Evolutionary conservation across 495 filamentous ascomycete genomes (phyloP), one percentile per base, ranked within the genome.

Genomic region (Oleoguttula mirabilis): DNA sequence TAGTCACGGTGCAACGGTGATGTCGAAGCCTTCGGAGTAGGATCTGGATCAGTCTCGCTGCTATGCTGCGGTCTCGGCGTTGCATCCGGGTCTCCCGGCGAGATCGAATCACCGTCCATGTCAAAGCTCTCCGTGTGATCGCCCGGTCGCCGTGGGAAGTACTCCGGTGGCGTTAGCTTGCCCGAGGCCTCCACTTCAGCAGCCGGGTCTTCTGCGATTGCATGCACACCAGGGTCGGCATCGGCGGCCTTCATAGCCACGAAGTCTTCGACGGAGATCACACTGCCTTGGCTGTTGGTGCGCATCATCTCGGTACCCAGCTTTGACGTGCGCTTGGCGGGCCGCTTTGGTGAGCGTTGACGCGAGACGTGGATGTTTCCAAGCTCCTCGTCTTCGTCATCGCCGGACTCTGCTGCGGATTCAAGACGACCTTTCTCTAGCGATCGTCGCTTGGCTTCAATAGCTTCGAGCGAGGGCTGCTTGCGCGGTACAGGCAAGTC

Each of bases 241-340:
- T 10, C 39, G 43, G 24, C 45, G 41, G 23, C 51, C 43, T 42
- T 65, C 62, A 23, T 36, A 10, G 43, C 40, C 57, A 22, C 32
- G 21, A 65, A 21, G 17, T 65, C 62, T 27, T 65, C 62, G 11
- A 59, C 52, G 14, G 60, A 64, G 22, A 82, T 75, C 28, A 92
- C 74, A 55, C 86, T 93, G 20, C 87, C 87, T 42, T 84, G 78
- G 44, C 84, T 90, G 58, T 93, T 92, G 17, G 85, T 92, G 15
- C 87, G 75, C 84, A 94, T 87, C 87, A 94, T 94, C 61, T 94
- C 87, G 27, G 80, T 84, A 2, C 84, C 83, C 1, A 94, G 71
- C 57, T 93, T 94, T 2, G 84, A 92, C 21, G 48, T 49, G 70
- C 79, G 22, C 45, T 57, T 57, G n/a, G 30, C 21, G 11, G 24